Base-by-base conservation (phyloP, 2,329 filamentous ascomycete species). In the Penicillium psychrosexuale region DNA sequence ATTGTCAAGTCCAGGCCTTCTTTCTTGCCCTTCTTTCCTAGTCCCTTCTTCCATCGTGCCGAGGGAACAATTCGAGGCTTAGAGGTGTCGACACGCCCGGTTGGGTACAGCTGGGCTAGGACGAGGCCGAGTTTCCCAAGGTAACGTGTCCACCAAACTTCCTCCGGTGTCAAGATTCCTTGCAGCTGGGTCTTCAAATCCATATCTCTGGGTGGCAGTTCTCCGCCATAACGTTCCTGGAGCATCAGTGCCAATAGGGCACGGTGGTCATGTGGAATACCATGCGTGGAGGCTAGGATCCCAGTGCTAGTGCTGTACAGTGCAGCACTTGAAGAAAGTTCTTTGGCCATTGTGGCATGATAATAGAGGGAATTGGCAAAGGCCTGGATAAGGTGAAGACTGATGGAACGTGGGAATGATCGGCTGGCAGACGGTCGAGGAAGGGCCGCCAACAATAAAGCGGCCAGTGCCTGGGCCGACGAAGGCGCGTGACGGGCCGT, bases 401-500 rank as follows among this genome's bases (percentile, higher is more conserved):
- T 67, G 27, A 72, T 60, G 1, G 64, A 58, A 12, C 61, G 33
- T 0, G 71, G 69, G 13, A 70, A 59, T 4, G 60, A 60, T 53
- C 58, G 57, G 40, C 53, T 47, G 11, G 53, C 47, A 0, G 47
- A 61, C 47, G 52, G 66, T 13, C 56, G 61, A 8, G 82, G 83
- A 1, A 82, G 71, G 0, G 78, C 70, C 15, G 74, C 68, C 46
- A 75, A 67, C 8, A 88, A 72, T 1, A 85, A 64, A 2, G 72
- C 66, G 1, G 77, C 72, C 3, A 87, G 72, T 8, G 72, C 68
- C 2, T 72, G 62, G 0, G 79, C 73, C 0, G 81, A 82, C 0
- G 69, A 67, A 6, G 64, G 58, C 0, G 82, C 82, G 57, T 80
- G 82, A 1, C 73, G 75, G 13, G 69, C 67, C 0, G 85, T 88